These are phyloP conservation scores for Fusarium oligoseptatum DNA, from an alignment of 2,329 filamentous ascomycete species.

Conservation along the genomic window DNA sequence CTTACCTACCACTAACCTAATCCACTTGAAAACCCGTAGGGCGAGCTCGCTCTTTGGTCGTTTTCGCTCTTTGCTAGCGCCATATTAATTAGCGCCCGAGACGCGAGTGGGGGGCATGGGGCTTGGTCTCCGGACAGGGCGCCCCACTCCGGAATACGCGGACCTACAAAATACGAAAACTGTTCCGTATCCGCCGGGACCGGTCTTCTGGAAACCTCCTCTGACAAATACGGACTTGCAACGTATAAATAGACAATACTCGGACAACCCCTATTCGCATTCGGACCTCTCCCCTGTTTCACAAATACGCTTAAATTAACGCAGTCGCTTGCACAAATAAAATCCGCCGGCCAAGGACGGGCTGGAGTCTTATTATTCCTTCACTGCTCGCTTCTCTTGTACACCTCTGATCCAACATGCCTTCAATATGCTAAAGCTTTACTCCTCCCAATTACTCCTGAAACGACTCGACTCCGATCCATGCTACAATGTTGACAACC, in stretches of 20 bases:
- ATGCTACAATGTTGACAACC: conserved; percentile 37
- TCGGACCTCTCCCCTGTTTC: not conserved
- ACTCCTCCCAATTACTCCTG: not conserved
- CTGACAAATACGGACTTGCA: not conserved
- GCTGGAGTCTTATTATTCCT: conserved; percentile 23
- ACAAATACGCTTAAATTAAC: not conserved
- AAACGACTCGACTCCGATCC: not conserved
- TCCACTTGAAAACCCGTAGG: not conserved
- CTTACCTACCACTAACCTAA: not conserved
- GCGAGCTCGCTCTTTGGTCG: not conserved
- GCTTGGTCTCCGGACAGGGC: not conserved
- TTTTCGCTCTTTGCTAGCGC: not conserved
- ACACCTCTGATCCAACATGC: not conserved
- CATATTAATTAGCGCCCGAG: conserved; percentile 14
- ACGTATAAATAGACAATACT: not conserved
- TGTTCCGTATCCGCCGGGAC: not conserved
- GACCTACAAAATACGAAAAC: conserved; percentile 18
- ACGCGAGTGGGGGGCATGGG: not conserved
- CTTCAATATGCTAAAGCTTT: not conserved
- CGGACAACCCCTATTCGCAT: not conserved
- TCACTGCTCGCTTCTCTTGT: conserved; percentile 1
- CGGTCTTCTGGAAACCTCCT: conserved; percentile 20
- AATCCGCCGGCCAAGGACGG: not conserved
- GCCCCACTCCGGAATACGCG: conserved; percentile 22
- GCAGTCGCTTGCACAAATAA: not conserved